Evolutionary conservation across 1,139 yeast species (phyloP).

Genomic region (Nadsonia starkeyi-henricii): DNA sequence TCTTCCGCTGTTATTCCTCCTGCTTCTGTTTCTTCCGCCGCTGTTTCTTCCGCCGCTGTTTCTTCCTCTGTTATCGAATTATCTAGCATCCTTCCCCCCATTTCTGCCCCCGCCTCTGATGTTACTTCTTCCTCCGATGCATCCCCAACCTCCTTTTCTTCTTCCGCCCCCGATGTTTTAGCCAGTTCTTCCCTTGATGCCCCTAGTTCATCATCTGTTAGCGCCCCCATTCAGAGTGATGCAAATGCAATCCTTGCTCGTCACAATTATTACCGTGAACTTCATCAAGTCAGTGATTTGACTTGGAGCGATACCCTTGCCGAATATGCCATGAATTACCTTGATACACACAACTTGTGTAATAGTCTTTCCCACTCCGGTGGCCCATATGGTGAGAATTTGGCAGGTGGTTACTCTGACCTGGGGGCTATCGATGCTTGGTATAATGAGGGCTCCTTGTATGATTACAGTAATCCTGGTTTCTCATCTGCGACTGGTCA

Average conservation of each 20-base stretch:
- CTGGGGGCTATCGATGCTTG: slow-evolving; percentile 66
- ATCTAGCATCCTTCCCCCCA: slow-evolving; percentile 5
- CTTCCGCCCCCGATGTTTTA: slow-evolving; percentile 5
- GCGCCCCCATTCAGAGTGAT: slow-evolving; percentile 12
- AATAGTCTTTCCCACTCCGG: slow-evolving; percentile 51
- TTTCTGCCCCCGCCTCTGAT: slow-evolving; percentile 7
- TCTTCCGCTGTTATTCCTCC: slow-evolving; percentile 5
- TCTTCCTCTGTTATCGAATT: slow-evolving; percentile 9
- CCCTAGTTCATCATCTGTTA: slow-evolving; percentile 10
- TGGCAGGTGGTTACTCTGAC: slow-evolving; percentile 52
- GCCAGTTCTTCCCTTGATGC: slow-evolving; percentile 10
- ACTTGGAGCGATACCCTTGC: slow-evolving; percentile 55
- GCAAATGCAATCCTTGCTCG: slow-evolving; percentile 37
- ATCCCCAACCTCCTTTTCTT: slow-evolving; percentile 1
- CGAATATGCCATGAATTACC: slow-evolving; percentile 49
- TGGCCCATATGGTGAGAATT: slow-evolving; percentile 75
- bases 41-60: slow-evolving; percentile 5
- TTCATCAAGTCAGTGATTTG: slow-evolving; percentile 46
- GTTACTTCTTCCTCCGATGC: slow-evolving; percentile 3
- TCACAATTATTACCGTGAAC: slow-evolving; percentile 58
- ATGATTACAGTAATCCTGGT: slow-evolving; percentile 37
- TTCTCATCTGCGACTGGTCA: slow-evolving; percentile 41
- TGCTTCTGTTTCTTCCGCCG: slow-evolving; percentile 7
- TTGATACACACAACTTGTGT: slow-evolving; percentile 34
- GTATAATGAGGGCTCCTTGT: slow-evolving; percentile 50